Evolutionary conservation across 2,329 filamentous ascomycete species (phyloP), one percentile per base, ranked within the genome.

Genomic region (Diplodia sapinea): DNA sequence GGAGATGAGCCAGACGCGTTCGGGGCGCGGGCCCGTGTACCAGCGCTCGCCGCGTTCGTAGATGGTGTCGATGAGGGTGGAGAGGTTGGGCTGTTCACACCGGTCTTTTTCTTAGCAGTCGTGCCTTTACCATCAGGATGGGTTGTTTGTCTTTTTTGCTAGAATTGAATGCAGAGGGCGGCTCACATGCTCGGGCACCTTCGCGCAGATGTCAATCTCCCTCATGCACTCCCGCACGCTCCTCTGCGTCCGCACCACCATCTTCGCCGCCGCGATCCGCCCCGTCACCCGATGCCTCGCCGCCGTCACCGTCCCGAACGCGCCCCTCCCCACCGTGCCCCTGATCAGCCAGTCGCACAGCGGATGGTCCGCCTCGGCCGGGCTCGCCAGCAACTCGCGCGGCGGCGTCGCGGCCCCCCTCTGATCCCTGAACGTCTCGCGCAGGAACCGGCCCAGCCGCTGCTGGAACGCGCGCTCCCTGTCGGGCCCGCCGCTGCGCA

Each of bases 1-100:
- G 43, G 38, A 62, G 38, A 62, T 50, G 57, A 62, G 57, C 57
- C 57, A 62, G 40, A 62, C 43, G 43, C 57, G 57, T 15, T 62
- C 57, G 20, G 57, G 57, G 26, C 57, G 57, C 2, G 57, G 57
- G 13, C 57, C 57, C 17, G 40, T 50, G 43, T 62, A 62, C 36
- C n/a, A 62, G 43, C 57, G 57, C 17, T 62, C 43, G 29, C 57
- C 57, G 40, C 57, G 57, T 33, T 62, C 57, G 40, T 62, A 62
- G 26, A 62, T 62, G 20, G 43, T 50, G 40, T 62, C 57, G 57
- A 62, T 50, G 23, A 62, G 40, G 57, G 57, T 15, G 23, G 57
- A 43, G 7, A 62, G 26, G 43, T 62, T 62, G 17, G 57, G 57
- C 57, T 62, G 11, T 12, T 12, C 8, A 17, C 11, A 20, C 8